These are phyloP conservation scores for Xylaria venustula DNA, from an alignment of 495 filamentous ascomycete species.

Conservation along the genomic window DNA sequence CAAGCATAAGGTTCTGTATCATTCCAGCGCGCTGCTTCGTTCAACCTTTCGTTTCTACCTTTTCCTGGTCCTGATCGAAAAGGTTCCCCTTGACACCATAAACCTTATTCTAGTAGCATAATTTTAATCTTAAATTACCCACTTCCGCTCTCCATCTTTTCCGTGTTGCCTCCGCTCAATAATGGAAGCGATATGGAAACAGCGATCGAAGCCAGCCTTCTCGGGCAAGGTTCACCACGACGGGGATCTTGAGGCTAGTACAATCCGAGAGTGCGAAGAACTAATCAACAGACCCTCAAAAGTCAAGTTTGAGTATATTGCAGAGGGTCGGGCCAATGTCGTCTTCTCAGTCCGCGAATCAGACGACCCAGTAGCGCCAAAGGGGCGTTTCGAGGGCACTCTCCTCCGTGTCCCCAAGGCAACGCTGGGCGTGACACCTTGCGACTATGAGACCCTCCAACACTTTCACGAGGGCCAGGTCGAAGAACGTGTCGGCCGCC, in stretches of 20 bases:
- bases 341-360: constrained; percentile 59
- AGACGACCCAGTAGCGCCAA: constrained; percentile 15
- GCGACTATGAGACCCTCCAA: constrained; percentile 54
- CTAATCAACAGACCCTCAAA: constrained; percentile 20
- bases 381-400: constrained; percentile 42
- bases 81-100: not conserved
- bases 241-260: constrained; percentile 5
- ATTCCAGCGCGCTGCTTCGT: not conserved
- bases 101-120: not conserved
- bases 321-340: constrained; percentile 70
- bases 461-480: constrained; percentile 58
- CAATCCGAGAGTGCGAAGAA: constrained; percentile 17
- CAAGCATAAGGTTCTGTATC: constrained; percentile 5
- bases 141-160: not conserved
- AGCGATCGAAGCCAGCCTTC: constrained; percentile 23
- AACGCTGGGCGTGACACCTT: constrained; percentile 45
- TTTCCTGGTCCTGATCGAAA: not conserved
- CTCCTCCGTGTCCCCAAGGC: constrained; percentile 68
- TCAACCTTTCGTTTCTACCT: not conserved
- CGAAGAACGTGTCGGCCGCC: constrained; percentile 53
- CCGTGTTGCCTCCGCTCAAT: no score
- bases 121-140: constrained; percentile 1
- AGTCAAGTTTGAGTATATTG: constrained; percentile 35
- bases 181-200: constrained; percentile 21
- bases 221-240: not conserved